phyloP scores from a whole-genome alignment of 2,329 filamentous ascomycete species.

The Penicillium sp. region DNA sequence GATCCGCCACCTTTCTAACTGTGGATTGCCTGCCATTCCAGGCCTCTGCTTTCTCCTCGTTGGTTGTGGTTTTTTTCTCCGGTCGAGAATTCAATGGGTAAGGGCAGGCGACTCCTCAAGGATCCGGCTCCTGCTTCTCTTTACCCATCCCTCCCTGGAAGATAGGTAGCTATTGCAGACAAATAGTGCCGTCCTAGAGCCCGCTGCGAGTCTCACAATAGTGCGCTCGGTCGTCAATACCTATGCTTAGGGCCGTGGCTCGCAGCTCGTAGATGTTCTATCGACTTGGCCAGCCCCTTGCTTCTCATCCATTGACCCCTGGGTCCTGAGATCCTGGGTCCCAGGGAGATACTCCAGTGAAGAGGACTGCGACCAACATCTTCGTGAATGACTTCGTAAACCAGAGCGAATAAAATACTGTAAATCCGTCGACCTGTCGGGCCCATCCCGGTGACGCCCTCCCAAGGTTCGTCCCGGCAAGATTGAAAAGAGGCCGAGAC shows the following conservation, averaged over 20 bases:
- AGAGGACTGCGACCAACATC: background rate
- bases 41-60: slow-evolving; percentile 6
- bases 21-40: slow-evolving; percentile 14
- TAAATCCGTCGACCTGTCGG: background rate
- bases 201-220: slow-evolving; percentile 6
- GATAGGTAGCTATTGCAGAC: background rate
- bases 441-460: background rate
- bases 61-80: slow-evolving; percentile 5
- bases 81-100: slow-evolving; percentile 15
- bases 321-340: background rate
- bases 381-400: background rate
- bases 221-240: slow-evolving; percentile 7
- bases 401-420: background rate
- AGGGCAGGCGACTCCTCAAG: background rate
- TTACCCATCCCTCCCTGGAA: background rate
- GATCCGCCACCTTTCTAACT: slow-evolving; percentile 10
- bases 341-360: background rate
- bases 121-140: background rate
- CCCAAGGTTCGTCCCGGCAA: slow-evolving; percentile 1
- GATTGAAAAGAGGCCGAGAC: slow-evolving; percentile 20
- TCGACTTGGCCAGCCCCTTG: slow-evolving; percentile 20
- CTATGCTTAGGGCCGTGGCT: slow-evolving; percentile 3
- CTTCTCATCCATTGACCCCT: slow-evolving; percentile 20
- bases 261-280: slow-evolving; percentile 5
- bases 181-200: background rate